Conservation (phyloP, 768 basidiomycete genomes). For the Mycena metata region DNA sequence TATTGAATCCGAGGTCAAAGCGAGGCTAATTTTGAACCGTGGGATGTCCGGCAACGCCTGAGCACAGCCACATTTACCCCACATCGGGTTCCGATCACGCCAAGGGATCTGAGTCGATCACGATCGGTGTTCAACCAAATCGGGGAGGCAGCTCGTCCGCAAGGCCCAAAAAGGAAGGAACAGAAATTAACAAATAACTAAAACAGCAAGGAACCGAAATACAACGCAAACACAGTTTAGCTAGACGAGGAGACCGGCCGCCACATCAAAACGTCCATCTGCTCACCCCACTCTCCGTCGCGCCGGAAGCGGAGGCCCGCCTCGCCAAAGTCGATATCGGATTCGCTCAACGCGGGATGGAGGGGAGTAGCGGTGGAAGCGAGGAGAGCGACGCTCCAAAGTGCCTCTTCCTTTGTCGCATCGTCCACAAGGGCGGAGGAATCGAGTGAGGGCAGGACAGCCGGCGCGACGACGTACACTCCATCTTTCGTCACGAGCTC, state of each 20-base stretch:
- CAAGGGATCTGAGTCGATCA: too few species aligned
- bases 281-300: too few species aligned
- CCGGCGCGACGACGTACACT: constrained; percentile 7
- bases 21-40: too few species aligned
- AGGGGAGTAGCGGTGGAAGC: constrained; percentile 14
- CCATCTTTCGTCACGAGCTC: constrained; percentile 14
- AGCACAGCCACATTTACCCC: too few species aligned
- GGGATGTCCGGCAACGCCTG: too few species aligned
- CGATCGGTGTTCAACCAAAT: too few species aligned
- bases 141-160: too few species aligned
- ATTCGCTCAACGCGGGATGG: constrained; percentile 14
- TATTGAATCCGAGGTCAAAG: too few species aligned
- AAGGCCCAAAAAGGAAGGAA: not conserved
- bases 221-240: not conserved
- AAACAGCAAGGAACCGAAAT: not conserved
- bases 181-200: not conserved
- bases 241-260: not conserved
- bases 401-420: not conserved
- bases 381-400: constrained; percentile 21
- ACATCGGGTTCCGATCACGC: too few species aligned
- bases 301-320: constrained; percentile 31
- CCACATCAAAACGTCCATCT: not conserved
- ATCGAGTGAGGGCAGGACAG: not conserved
- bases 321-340: constrained; percentile 17
- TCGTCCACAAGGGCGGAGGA: not conserved